Evolutionary conservation across 345 rosid genomes (phyloP).

Genomic region (Citrus trifoliata): DNA sequence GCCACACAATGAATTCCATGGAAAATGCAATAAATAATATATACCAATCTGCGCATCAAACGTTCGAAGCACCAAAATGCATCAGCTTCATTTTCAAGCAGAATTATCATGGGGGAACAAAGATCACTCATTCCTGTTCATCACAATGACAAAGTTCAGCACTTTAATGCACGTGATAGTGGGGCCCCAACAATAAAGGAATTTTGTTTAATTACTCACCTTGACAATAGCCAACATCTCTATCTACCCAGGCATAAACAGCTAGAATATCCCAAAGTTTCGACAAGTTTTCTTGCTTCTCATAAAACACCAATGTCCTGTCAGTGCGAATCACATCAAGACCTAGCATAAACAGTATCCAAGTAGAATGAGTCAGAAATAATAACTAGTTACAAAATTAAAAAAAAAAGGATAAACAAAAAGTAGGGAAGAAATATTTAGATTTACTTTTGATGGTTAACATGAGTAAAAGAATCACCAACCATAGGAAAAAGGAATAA

Average conservation of each 20-base stretch:
- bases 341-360: slow-evolving; percentile 41
- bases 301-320: slow-evolving; percentile 81
- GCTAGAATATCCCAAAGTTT: slow-evolving; percentile 96
- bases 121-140: slow-evolving; percentile 97
- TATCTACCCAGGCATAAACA: slow-evolving; percentile 94
- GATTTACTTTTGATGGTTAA: background rate
- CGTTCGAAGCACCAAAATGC: slow-evolving; percentile 99
- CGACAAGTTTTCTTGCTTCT: slow-evolving; percentile 82
- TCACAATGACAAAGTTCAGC: slow-evolving; percentile 12
- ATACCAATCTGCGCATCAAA: slow-evolving; percentile 96
- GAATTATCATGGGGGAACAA: slow-evolving; percentile 98
- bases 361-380: slow-evolving; percentile 8
- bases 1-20: background rate
- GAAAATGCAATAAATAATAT: slow-evolving; percentile 9
- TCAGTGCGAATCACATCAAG: slow-evolving; percentile 95
- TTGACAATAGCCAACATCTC: slow-evolving; percentile 96
- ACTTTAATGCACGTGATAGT: background rate
- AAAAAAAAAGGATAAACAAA: background rate
- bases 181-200: background rate
- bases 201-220: slow-evolving; percentile 39
- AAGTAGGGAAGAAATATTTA: background rate
- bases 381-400: background rate
- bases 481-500: background rate
- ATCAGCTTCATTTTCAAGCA: slow-evolving; percentile 92
- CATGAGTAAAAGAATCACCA: background rate